Evolutionary conservation across 2,329 filamentous ascomycete genomes (phyloP).

Genomic region (Nigrospora sphaerica): DNA sequence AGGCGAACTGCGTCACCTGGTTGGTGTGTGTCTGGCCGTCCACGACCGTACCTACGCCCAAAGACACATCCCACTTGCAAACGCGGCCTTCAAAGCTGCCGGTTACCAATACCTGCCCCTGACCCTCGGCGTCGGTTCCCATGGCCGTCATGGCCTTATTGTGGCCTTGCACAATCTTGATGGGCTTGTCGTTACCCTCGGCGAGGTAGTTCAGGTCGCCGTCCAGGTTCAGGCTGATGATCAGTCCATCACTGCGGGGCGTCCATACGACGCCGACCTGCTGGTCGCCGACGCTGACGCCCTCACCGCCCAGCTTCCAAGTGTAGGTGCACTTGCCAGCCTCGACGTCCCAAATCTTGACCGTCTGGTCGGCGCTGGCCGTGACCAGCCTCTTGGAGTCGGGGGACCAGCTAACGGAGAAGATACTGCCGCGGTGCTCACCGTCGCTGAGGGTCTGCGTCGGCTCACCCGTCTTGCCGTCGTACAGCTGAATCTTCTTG

Average conservation of each 20-base stretch:
- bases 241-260: slow-evolving; percentile 70
- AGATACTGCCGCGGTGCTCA: slow-evolving; percentile 89
- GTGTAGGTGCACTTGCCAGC: slow-evolving; percentile 68
- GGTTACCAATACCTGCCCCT: slow-evolving; percentile 67
- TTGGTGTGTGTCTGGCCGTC: slow-evolving; percentile 81
- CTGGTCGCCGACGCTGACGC: slow-evolving; percentile 69
- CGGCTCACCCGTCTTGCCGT: slow-evolving; percentile 89
- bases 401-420: slow-evolving; percentile 81
- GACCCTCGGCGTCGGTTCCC: slow-evolving; percentile 44
- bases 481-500: slow-evolving; percentile 85
- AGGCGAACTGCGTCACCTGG: slow-evolving; percentile 71
- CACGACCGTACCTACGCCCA: slow-evolving; percentile 61
- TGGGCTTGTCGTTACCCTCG: slow-evolving; percentile 62
- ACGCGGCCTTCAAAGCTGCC: slow-evolving; percentile 89
- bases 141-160: slow-evolving; percentile 86
- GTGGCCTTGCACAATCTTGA: slow-evolving; percentile 74
- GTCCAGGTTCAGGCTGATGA: slow-evolving; percentile 82
- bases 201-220: slow-evolving; percentile 87
- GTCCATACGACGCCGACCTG: slow-evolving; percentile 95
- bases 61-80: slow-evolving; percentile 72
- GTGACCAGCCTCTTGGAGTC: slow-evolving; percentile 86
- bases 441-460: slow-evolving; percentile 70
- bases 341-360: slow-evolving; percentile 90
- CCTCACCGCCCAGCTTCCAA: slow-evolving; percentile 76
- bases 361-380: slow-evolving; percentile 87